Base-by-base conservation (phyloP, 805 yeast genomes). In the Suhomyces sp. region DNA sequence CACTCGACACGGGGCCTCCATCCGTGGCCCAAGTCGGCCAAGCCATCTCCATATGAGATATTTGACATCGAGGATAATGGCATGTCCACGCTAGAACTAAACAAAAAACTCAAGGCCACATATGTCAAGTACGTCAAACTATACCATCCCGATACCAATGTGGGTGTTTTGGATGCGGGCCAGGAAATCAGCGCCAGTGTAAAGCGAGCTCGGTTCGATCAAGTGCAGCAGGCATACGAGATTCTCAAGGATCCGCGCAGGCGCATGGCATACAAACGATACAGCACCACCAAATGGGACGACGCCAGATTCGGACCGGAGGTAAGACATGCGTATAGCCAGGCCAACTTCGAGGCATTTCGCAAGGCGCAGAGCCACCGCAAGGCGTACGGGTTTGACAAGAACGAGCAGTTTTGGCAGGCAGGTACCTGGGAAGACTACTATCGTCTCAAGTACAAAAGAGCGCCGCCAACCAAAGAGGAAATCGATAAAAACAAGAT, bases 71-170 rank as follows among this genome's bases (percentile, higher is more conserved):
- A 64, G 23, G 77, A 78, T 51, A 66, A 66, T 48, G 66, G 60
- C 9, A 56, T 65, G 29, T 68, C 86, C 48, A 81, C 81, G 54
- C 57, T 69, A 24, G 77, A 78, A 45, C 87, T 86, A 61, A 81
- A 79, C 58, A 74, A 80, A 50, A 71, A 83, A 6, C 55, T 75
- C 26, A 71, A 72, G 52, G 29, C 57, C 5, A 68, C 56, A 24
- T 74, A 75, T 58, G 59, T 64, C 48, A 68, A 68, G 48, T 71
- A 61, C 46, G 91, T 91, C 9, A 88, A 87, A 66, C 63, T 84
- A 8, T 91, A 91, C 60, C 97, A 91, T 65, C 97, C 97, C 0
- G 97, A 91, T 63, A 65, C 79, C 2, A 60, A 74, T 2, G 52
- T 62, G 9, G 64, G 56, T 0, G 58, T 68, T 0, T 33, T 65